These are phyloP conservation scores for Saksenaea oblongispora DNA, from an alignment of 371 early-diverging fungal genomes.

Conservation along the genomic window DNA sequence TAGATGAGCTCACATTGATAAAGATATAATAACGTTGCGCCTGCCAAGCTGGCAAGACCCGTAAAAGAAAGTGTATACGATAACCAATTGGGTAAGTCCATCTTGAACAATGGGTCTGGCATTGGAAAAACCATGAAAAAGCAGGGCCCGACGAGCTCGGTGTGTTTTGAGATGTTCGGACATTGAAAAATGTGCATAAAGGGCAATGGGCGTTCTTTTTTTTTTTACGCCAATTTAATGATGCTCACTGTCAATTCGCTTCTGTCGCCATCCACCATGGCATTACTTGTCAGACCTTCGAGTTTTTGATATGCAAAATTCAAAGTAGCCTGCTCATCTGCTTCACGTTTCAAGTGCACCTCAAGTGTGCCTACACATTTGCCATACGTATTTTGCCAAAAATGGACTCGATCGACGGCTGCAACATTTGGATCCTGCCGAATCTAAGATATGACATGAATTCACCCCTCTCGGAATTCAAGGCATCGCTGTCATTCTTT, in stretches of 20 bases:
- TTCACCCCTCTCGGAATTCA: neutral
- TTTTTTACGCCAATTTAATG: conserved; percentile 21
- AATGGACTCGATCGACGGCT: conserved; percentile 54
- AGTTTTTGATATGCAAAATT: conserved; percentile 54
- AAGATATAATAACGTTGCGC: conserved; percentile 20
- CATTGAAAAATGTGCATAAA: conserved; percentile 4
- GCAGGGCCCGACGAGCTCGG: neutral
- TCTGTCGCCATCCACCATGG: conserved; percentile 20
- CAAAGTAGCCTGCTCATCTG: conserved; percentile 57
- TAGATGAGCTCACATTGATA: conserved; percentile 86
- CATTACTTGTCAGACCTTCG: conserved; percentile 48
- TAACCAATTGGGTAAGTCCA: conserved; percentile 22
- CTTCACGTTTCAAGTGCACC: conserved; percentile 49
- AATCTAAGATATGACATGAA: conserved; percentile 22
- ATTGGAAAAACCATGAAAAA: conserved; percentile 13
- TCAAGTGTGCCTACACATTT: conserved; percentile 60
- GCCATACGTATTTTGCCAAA: conserved; percentile 67
- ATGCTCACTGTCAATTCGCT: conserved; percentile 60
- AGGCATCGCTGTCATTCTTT: conserved; percentile 1
- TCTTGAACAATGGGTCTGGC: conserved; percentile 12
- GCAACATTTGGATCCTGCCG: conserved; percentile 51
- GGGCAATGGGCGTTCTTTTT: neutral
- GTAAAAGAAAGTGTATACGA: conserved; percentile 25
- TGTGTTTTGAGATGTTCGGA: neutral
- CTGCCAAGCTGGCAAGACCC: conserved; percentile 25